Evolutionary conservation across 1,284 basidiomycete genomes (phyloP), one percentile per base, ranked within the genome.

Genomic region (Leccinum variabile): DNA sequence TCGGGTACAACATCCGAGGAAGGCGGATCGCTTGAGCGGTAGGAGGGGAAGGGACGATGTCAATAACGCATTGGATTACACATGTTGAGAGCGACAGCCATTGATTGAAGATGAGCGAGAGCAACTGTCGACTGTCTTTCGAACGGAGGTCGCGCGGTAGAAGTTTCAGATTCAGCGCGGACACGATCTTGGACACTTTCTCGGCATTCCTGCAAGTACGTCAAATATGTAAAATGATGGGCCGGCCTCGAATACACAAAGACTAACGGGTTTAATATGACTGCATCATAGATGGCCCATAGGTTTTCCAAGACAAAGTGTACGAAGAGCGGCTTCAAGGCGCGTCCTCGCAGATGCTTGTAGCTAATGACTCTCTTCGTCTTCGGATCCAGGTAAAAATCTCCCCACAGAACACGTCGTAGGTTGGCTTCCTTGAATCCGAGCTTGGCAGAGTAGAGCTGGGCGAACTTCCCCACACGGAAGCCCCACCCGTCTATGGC

Each of bases 401-500:
- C 96, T 1, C 97, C 97, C 97, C 97, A 99, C 2, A 99, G 81
- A 6, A 96, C 94, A 61, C 87, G 85, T 60, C 93, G 85, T 49
- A 99, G 80, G 71, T 93, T 97, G 2, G 81, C 81, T 76, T 98
- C 97, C 73, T 93, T 92, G 73, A 98, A 91, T 16, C 93, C 93
- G 18, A 99, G 84, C 77, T 98, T 98, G 28, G 87, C 83, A 1
- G 94, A 91, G 77, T 97, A 99, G 11, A 99, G 80, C 71, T 95
- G 89, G 0, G 97, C 94, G 72, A 99, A 99, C 68, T 93, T 94
- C 63, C 91, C 89, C 8, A 98, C 85, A 37, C 97, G 85, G 80
- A 99, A 99, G 0, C 96, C 97, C 97, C 97, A 99, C 3, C 96
- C 95, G 72, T 98, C 95, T 62, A 98, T 88, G 3, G 97, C 97